These are phyloP conservation scores for Sporothrix variecibatus DNA, from an alignment of 2,329 filamentous ascomycete genomes.

Conservation along the genomic window DNA sequence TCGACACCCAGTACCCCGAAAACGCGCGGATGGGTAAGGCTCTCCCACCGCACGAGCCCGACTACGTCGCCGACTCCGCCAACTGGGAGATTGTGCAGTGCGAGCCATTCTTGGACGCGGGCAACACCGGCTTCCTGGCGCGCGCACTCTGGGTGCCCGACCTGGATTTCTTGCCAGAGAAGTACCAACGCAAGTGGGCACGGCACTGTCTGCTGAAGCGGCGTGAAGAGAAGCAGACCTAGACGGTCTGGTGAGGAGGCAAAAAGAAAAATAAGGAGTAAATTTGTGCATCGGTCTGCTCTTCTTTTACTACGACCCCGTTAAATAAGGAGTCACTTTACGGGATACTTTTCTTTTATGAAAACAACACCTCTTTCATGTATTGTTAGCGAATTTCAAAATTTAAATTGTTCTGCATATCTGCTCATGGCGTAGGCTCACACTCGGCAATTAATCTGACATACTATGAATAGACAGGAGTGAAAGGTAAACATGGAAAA, in stretches of 20 bases:
- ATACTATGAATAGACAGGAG: neutral
- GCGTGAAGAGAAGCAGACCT: neutral
- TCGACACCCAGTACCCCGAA: slow-evolving; percentile 80
- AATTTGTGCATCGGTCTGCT: neutral
- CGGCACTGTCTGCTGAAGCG: slow-evolving; percentile 75
- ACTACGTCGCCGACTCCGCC: slow-evolving; percentile 72
- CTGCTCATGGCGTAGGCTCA: neutral
- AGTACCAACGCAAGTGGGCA: slow-evolving; percentile 77
- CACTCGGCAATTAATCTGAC: neutral
- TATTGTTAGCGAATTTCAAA: neutral
- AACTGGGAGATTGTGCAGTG: slow-evolving; percentile 80
- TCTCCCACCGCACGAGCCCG: slow-evolving; percentile 70
- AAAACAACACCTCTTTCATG: neutral
- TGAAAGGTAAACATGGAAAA: neutral
- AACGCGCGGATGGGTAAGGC: slow-evolving; percentile 39
- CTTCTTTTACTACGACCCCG: neutral
- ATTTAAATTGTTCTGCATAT: neutral
- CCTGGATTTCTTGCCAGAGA: slow-evolving; percentile 65
- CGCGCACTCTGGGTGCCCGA: slow-evolving; percentile 83
- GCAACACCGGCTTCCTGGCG: slow-evolving; percentile 70
- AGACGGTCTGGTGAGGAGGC: neutral
- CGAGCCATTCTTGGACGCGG: slow-evolving; percentile 76
- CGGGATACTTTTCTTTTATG: neutral
- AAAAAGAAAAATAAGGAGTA: neutral
- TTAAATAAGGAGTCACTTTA: neutral